Percentiles rank a stretch among this genome's conserved stretches.
Evolutionary conservation across 331 rosid genomes (phyloP).

Genomic region (Quercus phellos): DNA sequence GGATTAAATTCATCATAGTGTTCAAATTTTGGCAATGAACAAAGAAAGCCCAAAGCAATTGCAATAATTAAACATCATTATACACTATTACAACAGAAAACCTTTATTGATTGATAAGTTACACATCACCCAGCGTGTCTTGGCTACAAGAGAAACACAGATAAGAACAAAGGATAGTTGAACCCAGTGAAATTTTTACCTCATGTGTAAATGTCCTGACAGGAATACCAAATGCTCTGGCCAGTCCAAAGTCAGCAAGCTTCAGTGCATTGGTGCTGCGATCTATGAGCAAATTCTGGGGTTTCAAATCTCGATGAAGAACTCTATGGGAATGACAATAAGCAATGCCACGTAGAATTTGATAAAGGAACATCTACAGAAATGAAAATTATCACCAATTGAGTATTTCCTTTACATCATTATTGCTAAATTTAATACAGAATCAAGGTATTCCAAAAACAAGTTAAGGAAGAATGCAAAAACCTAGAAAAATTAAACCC

Average conservation of each 20-base stretch:
- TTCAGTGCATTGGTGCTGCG: slow-evolving; percentile 78
- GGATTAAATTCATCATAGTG: not conserved
- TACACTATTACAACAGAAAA: slow-evolving; percentile 3
- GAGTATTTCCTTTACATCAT: slow-evolving; percentile 23
- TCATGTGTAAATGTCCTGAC: slow-evolving; percentile 92
- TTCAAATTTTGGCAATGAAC: not conserved
- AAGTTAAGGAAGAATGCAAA: slow-evolving; percentile 8
- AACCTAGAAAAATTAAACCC: not conserved
- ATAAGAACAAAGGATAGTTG: not conserved
- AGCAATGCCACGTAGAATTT: slow-evolving; percentile 97
- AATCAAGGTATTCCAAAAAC: slow-evolving; percentile 2
- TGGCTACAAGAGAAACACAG: slow-evolving; percentile 11
- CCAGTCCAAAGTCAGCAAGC: slow-evolving; percentile 99
- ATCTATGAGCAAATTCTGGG: slow-evolving; percentile 91
- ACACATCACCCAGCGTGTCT: too few species aligned
- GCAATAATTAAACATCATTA: not conserved
- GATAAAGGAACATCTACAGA: slow-evolving; percentile 94
- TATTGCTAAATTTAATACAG: slow-evolving; percentile 5
- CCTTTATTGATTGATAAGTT: not conserved
- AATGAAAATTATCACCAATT: slow-evolving; percentile 16
- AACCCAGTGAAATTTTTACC: slow-evolving; percentile 36
- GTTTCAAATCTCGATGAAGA: slow-evolving; percentile 97
- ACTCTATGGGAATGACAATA: slow-evolving; percentile 96
- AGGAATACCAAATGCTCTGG: slow-evolving; percentile 98
- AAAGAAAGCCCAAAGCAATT: not conserved